These are phyloP conservation scores for Tricholoma matsutake DNA, from an alignment of 768 basidiomycete species.

Conservation along the genomic window DNA sequence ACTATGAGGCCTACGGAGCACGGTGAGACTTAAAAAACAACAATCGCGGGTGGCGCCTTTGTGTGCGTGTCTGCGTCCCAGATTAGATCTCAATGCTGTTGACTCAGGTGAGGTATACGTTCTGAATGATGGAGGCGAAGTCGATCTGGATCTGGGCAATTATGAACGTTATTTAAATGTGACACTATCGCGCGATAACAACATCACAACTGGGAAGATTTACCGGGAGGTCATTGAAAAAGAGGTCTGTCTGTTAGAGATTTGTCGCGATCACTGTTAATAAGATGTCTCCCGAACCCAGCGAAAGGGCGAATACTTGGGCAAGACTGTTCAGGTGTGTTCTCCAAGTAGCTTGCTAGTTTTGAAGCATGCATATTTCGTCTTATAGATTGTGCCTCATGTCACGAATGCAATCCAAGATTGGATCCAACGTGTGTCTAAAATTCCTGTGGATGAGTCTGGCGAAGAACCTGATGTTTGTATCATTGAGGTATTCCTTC, in stretches of 20 bases:
- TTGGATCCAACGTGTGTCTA: slow-evolving; percentile 95
- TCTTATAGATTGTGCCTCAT: slow-evolving; percentile 83
- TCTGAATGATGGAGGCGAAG: slow-evolving; percentile 97
- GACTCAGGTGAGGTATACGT: slow-evolving; percentile 88
- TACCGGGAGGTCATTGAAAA: slow-evolving; percentile 96
- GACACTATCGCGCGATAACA: slow-evolving; percentile 91
- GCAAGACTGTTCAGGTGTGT: slow-evolving; percentile 91
- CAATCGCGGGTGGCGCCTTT: slow-evolving; percentile 9
- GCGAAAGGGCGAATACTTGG: slow-evolving; percentile 86
- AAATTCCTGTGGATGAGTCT: slow-evolving; percentile 92
- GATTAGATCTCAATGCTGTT: neutral
- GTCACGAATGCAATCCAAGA: slow-evolving; percentile 97
- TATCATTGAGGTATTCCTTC: slow-evolving; percentile 78
- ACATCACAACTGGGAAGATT: slow-evolving; percentile 98
- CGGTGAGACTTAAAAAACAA: slow-evolving; percentile 50
- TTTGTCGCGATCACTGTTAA: neutral
- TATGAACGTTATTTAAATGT: slow-evolving; percentile 98
- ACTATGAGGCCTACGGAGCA: slow-evolving; percentile 99
- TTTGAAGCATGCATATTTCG: neutral
- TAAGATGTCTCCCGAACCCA: slow-evolving; percentile 23
- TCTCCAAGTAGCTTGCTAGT: neutral
- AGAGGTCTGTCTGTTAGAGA: slow-evolving; percentile 58
- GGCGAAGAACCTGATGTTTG: slow-evolving; percentile 93
- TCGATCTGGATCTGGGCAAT: slow-evolving; percentile 96
- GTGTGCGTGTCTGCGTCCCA: neutral